These are phyloP conservation scores for Taphrina confusa DNA, from an alignment of 1,139 yeast species.

Conservation along the genomic window DNA sequence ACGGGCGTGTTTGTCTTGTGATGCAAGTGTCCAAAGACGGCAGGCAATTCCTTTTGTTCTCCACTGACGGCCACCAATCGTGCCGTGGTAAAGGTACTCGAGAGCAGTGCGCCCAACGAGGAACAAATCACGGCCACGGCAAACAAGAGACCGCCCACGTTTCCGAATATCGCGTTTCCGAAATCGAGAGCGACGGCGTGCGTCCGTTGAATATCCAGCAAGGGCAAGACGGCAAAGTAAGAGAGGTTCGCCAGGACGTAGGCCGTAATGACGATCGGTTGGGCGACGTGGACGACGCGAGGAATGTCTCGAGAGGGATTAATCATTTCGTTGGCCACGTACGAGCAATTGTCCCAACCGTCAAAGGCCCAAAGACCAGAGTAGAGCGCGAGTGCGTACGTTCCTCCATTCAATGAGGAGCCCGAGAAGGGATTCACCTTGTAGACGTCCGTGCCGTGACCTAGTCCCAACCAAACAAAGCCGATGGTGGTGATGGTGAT, in stretches of 20 bases:
- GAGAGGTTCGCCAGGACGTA: constrained; percentile 49
- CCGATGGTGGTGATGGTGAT: constrained; percentile 47
- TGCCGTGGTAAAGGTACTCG: constrained; percentile 49
- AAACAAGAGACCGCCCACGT: constrained; percentile 45
- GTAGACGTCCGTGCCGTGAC: constrained; percentile 43
- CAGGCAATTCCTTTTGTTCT: constrained; percentile 48
- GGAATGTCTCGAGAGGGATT: constrained; percentile 49
- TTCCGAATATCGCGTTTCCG: constrained; percentile 46
- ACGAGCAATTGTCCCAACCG: constrained; percentile 50
- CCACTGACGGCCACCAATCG: constrained; percentile 49
- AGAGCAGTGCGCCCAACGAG: constrained; percentile 51
- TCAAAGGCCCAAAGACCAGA: constrained; percentile 54
- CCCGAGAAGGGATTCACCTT: constrained; percentile 44
- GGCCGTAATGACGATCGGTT: constrained; percentile 49
- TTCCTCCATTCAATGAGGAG: constrained; percentile 44
- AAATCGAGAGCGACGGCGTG: constrained; percentile 49
- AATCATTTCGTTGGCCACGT: constrained; percentile 24
- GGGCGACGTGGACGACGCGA: constrained; percentile 49
- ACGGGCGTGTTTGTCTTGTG: constrained; percentile 46
- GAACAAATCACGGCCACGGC: constrained; percentile 48
- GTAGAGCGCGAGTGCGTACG: constrained; percentile 49
- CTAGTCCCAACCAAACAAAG: constrained; percentile 42
- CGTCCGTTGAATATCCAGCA: constrained; percentile 45
- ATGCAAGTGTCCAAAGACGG: constrained; percentile 44
- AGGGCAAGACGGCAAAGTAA: constrained; percentile 48